phyloP scores from a whole-genome alignment of 192 early-diverging fungal genomes.

The Backusella liffmaniae region DNA sequence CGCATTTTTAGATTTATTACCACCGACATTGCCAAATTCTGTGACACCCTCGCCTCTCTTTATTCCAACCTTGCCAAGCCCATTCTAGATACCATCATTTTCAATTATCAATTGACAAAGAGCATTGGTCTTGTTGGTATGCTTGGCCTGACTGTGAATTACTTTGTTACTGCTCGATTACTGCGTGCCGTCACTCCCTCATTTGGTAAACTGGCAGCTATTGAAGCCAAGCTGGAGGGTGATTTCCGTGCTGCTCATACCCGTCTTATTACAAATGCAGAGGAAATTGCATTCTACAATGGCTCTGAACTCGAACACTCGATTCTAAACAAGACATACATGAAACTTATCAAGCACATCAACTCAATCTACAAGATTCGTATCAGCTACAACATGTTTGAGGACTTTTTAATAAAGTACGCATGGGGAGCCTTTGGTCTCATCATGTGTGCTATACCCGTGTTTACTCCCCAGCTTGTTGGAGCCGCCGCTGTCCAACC shows the following conservation, averaged over 20 bases:
- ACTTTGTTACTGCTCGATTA: slow-evolving; percentile 73
- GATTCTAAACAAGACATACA: slow-evolving; percentile 76
- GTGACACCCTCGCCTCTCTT: slow-evolving; percentile 81
- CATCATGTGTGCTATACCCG: slow-evolving; percentile 79
- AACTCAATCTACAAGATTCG: slow-evolving; percentile 83
- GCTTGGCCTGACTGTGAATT: slow-evolving; percentile 76
- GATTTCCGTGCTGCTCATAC: slow-evolving; percentile 94
- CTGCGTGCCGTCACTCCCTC: slow-evolving; percentile 86
- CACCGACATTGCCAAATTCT: slow-evolving; percentile 91
- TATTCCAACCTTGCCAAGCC: slow-evolving; percentile 98
- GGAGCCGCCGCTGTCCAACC: slow-evolving; percentile 11
- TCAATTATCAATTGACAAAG: slow-evolving; percentile 88
- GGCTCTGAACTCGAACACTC: slow-evolving; percentile 87
- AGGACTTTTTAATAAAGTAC: slow-evolving; percentile 97
- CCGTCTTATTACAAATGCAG: slow-evolving; percentile 93
- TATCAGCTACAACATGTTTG: slow-evolving; percentile 92
- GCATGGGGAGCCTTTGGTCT: slow-evolving; percentile 92
- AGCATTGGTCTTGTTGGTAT: slow-evolving; percentile 84
- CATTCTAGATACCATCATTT: slow-evolving; percentile 89
- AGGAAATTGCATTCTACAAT: slow-evolving; percentile 93
- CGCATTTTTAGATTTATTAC: slow-evolving; percentile 56
- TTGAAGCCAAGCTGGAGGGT: slow-evolving; percentile 89
- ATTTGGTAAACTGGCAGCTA: slow-evolving; percentile 91
- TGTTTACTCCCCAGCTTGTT: slow-evolving; percentile 70
- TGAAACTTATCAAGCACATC: slow-evolving; percentile 79